Evolutionary conservation across 2,329 filamentous ascomycete species (phyloP).

Genomic region (Aspergillus arachidicola): DNA sequence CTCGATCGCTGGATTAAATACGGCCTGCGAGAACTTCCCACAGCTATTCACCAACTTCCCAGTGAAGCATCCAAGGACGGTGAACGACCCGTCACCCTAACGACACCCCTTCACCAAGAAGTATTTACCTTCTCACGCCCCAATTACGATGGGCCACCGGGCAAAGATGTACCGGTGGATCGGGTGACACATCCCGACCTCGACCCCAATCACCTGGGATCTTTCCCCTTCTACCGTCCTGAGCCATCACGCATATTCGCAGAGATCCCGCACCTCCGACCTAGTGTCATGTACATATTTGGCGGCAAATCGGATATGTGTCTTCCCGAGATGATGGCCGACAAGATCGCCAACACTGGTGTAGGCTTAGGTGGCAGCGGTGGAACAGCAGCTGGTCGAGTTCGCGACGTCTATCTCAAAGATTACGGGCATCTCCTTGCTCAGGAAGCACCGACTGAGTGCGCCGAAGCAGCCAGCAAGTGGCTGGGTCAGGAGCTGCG

Average conservation of each 20-base stretch:
- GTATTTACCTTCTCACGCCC: constrained; percentile 59
- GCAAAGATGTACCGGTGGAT: constrained; percentile 39
- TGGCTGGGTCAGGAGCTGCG: constrained; percentile 63
- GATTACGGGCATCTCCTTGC: constrained; percentile 77
- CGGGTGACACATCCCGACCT: constrained; percentile 51
- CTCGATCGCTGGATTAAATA: constrained; percentile 72
- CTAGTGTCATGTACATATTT: constrained; percentile 50
- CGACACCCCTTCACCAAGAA: constrained; percentile 86
- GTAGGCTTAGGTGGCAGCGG: constrained; percentile 44
- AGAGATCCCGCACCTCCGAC: constrained; percentile 47
- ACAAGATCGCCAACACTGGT: constrained; percentile 46
- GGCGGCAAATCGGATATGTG: constrained; percentile 47
- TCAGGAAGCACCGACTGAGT: constrained; percentile 72
- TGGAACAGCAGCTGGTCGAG: constrained; percentile 67
- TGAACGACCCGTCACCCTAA: constrained; percentile 62
- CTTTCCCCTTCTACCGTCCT: constrained; percentile 48
- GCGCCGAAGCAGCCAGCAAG: constrained; percentile 61
- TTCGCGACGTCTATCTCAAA: constrained; percentile 66
- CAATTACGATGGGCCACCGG: constrained; percentile 62
- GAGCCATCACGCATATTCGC: constrained; percentile 43
- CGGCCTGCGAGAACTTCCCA: constrained; percentile 76
- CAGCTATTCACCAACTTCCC: constrained; percentile 44
- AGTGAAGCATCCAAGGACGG: constrained; percentile 15
- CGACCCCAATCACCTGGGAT: constrained; percentile 31
- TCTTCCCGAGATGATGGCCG: constrained; percentile 39